Evolutionary conservation across 352 stramenopile genomes (phyloP), one percentile per base, ranked within the genome.

Genomic region (Phytophthora pinifolia): DNA sequence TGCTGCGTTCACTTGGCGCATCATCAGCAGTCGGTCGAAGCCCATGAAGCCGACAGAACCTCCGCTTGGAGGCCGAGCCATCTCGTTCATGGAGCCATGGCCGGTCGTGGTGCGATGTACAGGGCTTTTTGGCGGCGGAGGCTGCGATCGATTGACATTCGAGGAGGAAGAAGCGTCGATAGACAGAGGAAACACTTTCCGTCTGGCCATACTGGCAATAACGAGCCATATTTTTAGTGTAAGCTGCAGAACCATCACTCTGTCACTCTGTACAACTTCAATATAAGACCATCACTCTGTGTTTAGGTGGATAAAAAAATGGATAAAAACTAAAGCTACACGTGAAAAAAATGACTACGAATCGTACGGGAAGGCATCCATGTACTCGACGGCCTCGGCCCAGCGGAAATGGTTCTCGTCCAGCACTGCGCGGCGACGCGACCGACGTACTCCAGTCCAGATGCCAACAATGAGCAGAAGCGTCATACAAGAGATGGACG

Each of bases 1-100:
- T 30, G 63, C 67, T 15, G 72, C 62, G 54, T 87, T 82, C 46
- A 83, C 76, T 46, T 83, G 77, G 5, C 70, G 70, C 48, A 87
- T 65, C 46, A 85, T 54, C 43, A 79, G 59, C 38, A 85, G 62
- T 13, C 72, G 72, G 41, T 83, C 71, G 20, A 80, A 74, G 29
- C 65, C 69, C 39, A 60, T 31, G 12, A 50, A 49, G 17, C 48
- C 45, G 18, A 59, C 50, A 22, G 51, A 62, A 14, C 43, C 39
- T 20, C 48, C 39, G 4, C 45, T 57, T 6, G 57, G 61, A 37
- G 55, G 62, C 9, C 60, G 36, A 3, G 50, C 53, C 14, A 58
- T 42, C 5, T 85, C 59, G 31, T 27, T 49, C 20, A n/a, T 29
- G 7, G 22, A 53, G 8, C 34, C 57, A 58, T 63, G 44, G 14